A percentile compares a stretch with the other conserved stretches of the same genome.
Evolutionary conservation across 371 early-diverging fungal genomes (phyloP).

Genomic region (Quaeritorhiza haematococci): DNA sequence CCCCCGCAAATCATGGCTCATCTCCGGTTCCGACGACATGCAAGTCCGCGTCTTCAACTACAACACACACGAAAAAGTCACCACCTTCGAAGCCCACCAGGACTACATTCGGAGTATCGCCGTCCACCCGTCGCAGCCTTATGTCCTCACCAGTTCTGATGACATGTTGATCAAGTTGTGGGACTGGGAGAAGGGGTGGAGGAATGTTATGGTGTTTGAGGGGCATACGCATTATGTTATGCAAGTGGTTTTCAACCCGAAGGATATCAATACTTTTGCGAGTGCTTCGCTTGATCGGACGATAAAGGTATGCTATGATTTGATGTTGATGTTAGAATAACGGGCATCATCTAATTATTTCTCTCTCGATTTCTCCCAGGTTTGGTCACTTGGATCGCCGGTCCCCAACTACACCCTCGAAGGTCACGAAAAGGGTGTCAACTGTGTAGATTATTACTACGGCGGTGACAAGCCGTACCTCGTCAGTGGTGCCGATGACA

Average conservation of each 20-base stretch:
- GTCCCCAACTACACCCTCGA: conserved; percentile 90
- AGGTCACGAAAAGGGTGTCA: conserved; percentile 93
- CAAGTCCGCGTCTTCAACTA: conserved; percentile 98
- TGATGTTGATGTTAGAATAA: background rate
- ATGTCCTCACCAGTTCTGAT: conserved; percentile 92
- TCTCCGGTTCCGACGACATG: conserved; percentile 97
- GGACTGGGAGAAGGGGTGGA: conserved; percentile 99
- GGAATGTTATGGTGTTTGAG: conserved; percentile 90
- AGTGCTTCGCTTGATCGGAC: conserved; percentile 90
- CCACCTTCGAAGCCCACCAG: conserved; percentile 94
- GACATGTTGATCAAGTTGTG: conserved; percentile 98
- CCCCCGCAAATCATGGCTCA: conserved; percentile 93
- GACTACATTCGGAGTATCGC: conserved; percentile 98
- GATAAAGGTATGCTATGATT: conserved; percentile 58
- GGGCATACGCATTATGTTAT: conserved; percentile 98
- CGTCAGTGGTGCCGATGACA: conserved; percentile 89
- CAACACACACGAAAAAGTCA: conserved; percentile 95
- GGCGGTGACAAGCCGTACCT: conserved; percentile 94
- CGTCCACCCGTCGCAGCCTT: conserved; percentile 91
- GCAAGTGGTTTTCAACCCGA: conserved; percentile 92
- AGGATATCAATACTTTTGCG: conserved; percentile 96
- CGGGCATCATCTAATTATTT: background rate
- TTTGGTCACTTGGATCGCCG: conserved; percentile 80
- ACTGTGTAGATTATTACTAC: conserved; percentile 90
- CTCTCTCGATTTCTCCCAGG: conserved; percentile 29